Conservation (phyloP, 805 yeast species). For the Saturnispora hagleri region DNA sequence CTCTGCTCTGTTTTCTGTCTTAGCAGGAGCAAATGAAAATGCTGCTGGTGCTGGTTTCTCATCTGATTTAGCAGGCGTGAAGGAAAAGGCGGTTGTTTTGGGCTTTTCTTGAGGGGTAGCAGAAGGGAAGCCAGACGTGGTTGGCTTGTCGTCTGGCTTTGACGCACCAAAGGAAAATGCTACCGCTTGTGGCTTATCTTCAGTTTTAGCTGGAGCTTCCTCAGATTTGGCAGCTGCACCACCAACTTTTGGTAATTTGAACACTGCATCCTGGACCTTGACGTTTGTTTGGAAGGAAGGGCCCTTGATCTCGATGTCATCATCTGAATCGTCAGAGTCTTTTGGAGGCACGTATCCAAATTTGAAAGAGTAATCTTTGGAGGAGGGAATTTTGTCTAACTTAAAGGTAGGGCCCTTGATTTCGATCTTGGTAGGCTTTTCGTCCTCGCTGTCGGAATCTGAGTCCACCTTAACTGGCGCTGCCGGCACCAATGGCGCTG, state of each 20-base stretch:
- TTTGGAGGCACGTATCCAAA: slow-evolving; percentile 31
- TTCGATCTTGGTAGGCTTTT: slow-evolving; percentile 40
- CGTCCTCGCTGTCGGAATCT: slow-evolving; percentile 22
- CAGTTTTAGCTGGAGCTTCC: slow-evolving; percentile 12
- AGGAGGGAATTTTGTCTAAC: slow-evolving; percentile 36
- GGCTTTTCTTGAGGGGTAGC: slow-evolving; percentile 3
- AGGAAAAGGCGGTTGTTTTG: slow-evolving; percentile 12
- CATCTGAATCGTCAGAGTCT: slow-evolving; percentile 40
- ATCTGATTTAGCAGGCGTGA: slow-evolving; percentile 8
- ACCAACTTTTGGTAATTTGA: slow-evolving; percentile 17
- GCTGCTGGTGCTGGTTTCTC: slow-evolving; percentile 1
- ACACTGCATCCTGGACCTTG: slow-evolving; percentile 26
- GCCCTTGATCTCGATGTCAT: slow-evolving; percentile 62
- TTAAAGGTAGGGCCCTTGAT: slow-evolving; percentile 66
- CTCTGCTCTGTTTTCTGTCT: neutral
- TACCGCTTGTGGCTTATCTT: slow-evolving; percentile 3
- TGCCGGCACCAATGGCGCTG: neutral
- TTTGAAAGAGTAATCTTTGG: slow-evolving; percentile 42
- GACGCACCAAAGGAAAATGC: slow-evolving; percentile 12
- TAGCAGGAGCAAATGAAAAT: slow-evolving; percentile 1
- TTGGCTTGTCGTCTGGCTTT: slow-evolving; percentile 6
- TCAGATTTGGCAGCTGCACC: slow-evolving; percentile 13
- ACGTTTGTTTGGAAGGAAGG: slow-evolving; percentile 48
- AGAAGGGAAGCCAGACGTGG: slow-evolving; percentile 6
- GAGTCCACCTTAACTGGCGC: slow-evolving; percentile 11